These are phyloP conservation scores for Paramyrothecium sp. DNA, from an alignment of 2,329 filamentous ascomycete species.

Conservation along the genomic window DNA sequence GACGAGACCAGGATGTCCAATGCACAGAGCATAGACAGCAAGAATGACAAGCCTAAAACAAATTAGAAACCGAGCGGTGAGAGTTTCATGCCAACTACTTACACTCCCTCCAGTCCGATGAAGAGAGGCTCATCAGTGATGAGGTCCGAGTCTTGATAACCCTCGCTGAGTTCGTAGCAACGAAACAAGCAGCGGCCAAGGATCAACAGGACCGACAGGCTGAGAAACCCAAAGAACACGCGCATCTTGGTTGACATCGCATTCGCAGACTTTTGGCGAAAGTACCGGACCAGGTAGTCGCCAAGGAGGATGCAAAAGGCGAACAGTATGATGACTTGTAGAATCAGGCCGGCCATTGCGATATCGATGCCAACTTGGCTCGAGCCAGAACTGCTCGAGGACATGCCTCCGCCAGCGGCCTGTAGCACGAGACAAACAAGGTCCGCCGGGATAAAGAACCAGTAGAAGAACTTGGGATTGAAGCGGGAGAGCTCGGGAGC, in stretches of 20 bases:
- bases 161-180: constrained; percentile 62
- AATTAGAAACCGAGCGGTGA: constrained; percentile 6
- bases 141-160: constrained; percentile 53
- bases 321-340: constrained; percentile 55
- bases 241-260: constrained; percentile 20
- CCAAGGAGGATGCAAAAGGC: constrained; percentile 47
- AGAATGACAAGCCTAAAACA: constrained; percentile 27
- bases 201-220: constrained; percentile 55
- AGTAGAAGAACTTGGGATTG: constrained; percentile 38
- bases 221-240: constrained; percentile 51
- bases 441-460: constrained; percentile 51
- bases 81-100: constrained; percentile 10
- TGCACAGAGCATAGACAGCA: constrained; percentile 31
- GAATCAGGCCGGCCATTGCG: constrained; percentile 50
- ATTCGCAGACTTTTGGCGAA: constrained; percentile 15
- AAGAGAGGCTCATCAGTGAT: constrained; percentile 51
- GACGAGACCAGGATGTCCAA: constrained; percentile 36
- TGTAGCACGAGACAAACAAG: constrained; percentile 54
- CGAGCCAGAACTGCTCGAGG: constrained; percentile 40
- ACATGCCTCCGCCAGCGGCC: constrained; percentile 53
- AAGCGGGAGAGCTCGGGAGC: constrained; percentile 37
- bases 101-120: constrained; percentile 53
- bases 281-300: constrained; percentile 46
- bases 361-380: constrained; percentile 38
- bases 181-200: constrained; percentile 62